These are phyloP conservation scores for Solanum okadae DNA, from an alignment of 257 asterid genomes.

Conservation along the genomic window DNA sequence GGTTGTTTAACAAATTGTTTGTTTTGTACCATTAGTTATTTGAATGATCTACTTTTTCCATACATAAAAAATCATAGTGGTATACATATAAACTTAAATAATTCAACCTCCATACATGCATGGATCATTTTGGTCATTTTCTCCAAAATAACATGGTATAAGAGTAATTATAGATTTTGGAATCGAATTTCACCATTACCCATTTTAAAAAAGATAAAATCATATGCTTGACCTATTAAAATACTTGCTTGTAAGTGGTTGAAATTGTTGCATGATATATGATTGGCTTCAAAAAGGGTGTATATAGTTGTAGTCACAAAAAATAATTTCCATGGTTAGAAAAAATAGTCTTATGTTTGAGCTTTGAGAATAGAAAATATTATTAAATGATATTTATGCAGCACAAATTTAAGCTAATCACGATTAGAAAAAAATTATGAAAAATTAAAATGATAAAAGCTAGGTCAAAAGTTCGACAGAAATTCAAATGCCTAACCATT, in stretches of 20 bases:
- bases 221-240: neutral
- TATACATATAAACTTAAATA: neutral
- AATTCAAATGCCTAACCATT: neutral
- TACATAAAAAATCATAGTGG: neutral
- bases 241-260: neutral
- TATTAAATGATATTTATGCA: neutral
- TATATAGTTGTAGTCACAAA: neutral
- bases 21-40: neutral
- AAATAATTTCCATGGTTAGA: neutral
- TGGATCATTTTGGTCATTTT: neutral
- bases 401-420: neutral
- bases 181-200: neutral
- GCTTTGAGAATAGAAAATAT: neutral
- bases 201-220: neutral
- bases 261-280: neutral
- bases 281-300: neutral
- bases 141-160: too few species aligned
- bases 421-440: neutral
- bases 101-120: neutral
- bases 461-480: neutral
- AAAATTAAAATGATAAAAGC: too few species aligned
- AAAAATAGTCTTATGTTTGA: neutral
- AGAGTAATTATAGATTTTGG: rapidly evolving
- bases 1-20: neutral
- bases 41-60: neutral